Evolutionary conservation across 2,329 filamentous ascomycete genomes (phyloP), one percentile per base, ranked within the genome.

Genomic region (Penicillium sp.): DNA sequence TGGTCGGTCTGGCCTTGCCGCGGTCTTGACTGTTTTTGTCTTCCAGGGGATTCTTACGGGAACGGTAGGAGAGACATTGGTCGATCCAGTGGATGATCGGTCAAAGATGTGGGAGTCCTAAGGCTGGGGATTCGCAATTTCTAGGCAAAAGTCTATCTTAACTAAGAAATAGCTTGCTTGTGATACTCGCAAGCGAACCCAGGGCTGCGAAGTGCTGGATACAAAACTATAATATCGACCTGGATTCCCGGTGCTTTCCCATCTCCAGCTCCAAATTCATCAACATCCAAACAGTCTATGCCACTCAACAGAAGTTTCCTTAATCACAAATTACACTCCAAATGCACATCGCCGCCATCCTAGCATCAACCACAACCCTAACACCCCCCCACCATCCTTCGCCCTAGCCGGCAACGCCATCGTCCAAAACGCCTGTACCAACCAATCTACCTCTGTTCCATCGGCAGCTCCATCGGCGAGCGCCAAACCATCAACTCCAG

Each of bases 371-470:
- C 54, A 66, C 71, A 52, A 65, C 71, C 49, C 66, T 77, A 58
- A 64, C 70, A 36, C 69, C 75, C 16, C n/a, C n/a, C n/a, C n/a
- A n/a, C n/a, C n/a, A n/a, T n/a, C n/a, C n/a, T n/a, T 75, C 37
- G 69, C 65, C 54, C 16, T 44, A 3, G 51, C 40, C 19, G 76
- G 77, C 59, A 66, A 74, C 54, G 77, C 77, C 36, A 57, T 69
- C 57, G 75, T 79, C 19, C 60, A 69, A 60, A 79, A 79, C 69
- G 72, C 73, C 65, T 78, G 76, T 63, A 55, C 62, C 22, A 62
- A 59, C 53, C 73, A 6, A 66, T 78, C 60, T 79, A 76, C 65
- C 69, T 77, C 47, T 77, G 74, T 63, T 73, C 75, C 31, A 75
- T 78, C 19, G 76, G 73, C 37, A 67, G 70, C 54, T 68, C 69